Conservation (phyloP, 306 rosid species). For the Prunus kanzakura region DNA sequence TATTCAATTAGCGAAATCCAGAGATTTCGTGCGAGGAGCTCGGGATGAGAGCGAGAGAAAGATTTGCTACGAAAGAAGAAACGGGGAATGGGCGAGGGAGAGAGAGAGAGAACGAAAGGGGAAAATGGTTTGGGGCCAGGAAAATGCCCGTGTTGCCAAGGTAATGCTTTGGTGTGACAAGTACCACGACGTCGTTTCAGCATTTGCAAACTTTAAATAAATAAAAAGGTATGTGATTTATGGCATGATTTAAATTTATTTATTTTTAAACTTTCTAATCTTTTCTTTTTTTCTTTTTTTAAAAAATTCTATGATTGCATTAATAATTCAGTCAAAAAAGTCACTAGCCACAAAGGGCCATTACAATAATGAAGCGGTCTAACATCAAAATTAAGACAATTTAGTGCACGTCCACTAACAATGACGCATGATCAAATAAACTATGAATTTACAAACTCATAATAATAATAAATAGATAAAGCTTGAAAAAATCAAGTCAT, state of each 20-base stretch:
- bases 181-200: constrained; percentile 43
- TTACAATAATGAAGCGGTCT: too few relatives aligned
- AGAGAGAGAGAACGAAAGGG: constrained; percentile 1
- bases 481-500: too few relatives aligned
- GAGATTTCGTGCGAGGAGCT: constrained; percentile 54
- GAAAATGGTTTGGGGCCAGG: constrained; percentile 27
- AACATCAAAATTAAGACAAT: too few relatives aligned
- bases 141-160: constrained; percentile 27
- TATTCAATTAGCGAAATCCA: constrained; percentile 51
- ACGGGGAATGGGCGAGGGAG: constrained; percentile 32
- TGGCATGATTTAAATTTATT: too few relatives aligned
- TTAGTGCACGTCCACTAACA: fast-evolving
- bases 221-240: too few relatives aligned
- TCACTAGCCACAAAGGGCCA: fast-evolving
- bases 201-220: not conserved
- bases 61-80: constrained; percentile 33
- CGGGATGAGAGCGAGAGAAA: constrained; percentile 49
- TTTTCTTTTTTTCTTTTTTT: too few relatives aligned
- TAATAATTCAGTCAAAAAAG: too few relatives aligned
- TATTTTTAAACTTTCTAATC: too few relatives aligned
- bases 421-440: too few relatives aligned
- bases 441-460: too few relatives aligned
- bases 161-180: constrained; percentile 32
- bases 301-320: too few relatives aligned
- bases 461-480: too few relatives aligned